Evolutionary conservation across 805 yeast genomes (phyloP), one percentile per base, ranked within the genome.

Genomic region (Cyberlindnera maclurae): DNA sequence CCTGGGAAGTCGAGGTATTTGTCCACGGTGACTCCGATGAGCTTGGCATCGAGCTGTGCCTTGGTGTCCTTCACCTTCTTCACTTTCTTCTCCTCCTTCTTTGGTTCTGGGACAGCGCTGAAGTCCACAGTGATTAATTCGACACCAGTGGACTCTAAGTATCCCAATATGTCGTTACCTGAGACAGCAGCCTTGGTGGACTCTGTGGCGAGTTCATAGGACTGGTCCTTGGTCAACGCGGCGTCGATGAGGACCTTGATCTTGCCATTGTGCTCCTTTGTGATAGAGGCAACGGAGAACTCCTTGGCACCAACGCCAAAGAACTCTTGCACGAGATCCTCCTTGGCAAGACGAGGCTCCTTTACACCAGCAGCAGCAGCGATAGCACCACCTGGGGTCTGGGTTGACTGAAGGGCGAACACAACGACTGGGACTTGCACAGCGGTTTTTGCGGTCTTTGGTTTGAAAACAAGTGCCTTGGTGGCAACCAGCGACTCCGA

Each of bases 21-120:
- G 64, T 87, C 95, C 37, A 84, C 95, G 33, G 97, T 93, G 61
- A 93, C 90, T 64, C 98, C 98, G 51, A 93, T 85, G 55, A 89
- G 68, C 56, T 90, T 88, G 36, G 95, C 93, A 57, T 85, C 95
- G 51, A 82, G 62, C 47, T 75, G 75, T 37, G 84, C 82, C 26
- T 59, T 57, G 15, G 46, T 45, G 29, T 54, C 46, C 29, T 55
- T 47, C 29, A 60, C 55, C 10, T 60, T 50, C 33, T 60, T 55
- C 26, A 54, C 41, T 13, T 55, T 45, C 34, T 42, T 43, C 34
- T 39, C 39, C 15, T 50, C 46, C 11, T 59, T 38, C 26, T 58
- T 50, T 26, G 64, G 43, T 5, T 44, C 49, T n/a, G 68, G 54
- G 28, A 69, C 64, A 31, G 70, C 64, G 17, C 68, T 45, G 51